Conservation (phyloP, 495 filamentous ascomycete genomes). For the Cercophora scortea region DNA sequence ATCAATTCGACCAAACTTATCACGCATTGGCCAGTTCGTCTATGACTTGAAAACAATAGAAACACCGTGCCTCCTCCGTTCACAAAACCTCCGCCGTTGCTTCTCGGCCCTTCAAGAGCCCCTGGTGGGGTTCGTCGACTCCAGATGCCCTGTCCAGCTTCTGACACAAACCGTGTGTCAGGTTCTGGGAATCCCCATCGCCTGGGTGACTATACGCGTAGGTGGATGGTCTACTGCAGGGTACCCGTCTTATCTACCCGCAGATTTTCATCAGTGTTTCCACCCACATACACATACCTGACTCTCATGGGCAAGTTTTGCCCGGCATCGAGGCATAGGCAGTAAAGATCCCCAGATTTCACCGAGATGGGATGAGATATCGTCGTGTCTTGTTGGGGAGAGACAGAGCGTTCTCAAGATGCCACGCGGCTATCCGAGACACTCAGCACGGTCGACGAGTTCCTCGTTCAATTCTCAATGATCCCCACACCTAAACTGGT, state of each 20-base stretch:
- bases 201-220: slow-evolving; percentile 2
- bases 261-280: background rate
- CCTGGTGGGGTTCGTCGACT: background rate
- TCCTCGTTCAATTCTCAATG: no score
- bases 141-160: slow-evolving; percentile 3
- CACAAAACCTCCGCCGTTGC: background rate
- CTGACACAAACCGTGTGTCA: slow-evolving; percentile 14
- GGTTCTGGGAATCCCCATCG: slow-evolving; percentile 10
- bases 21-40: no score
- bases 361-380: background rate
- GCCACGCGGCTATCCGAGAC: no score
- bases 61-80: background rate
- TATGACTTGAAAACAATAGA: no score
- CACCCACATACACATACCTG: background rate
- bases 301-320: background rate
- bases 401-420: background rate
- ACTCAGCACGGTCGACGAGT: no score
- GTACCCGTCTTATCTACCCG: background rate
- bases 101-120: background rate
- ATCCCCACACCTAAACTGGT: background rate
- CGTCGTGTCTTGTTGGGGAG: background rate
- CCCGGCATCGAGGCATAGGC: background rate
- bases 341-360: background rate
- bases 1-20: no score
- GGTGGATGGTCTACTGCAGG: background rate